phyloP scores from a whole-genome alignment of 2,329 filamentous ascomycete genomes.

The Fusarium penzigii region DNA sequence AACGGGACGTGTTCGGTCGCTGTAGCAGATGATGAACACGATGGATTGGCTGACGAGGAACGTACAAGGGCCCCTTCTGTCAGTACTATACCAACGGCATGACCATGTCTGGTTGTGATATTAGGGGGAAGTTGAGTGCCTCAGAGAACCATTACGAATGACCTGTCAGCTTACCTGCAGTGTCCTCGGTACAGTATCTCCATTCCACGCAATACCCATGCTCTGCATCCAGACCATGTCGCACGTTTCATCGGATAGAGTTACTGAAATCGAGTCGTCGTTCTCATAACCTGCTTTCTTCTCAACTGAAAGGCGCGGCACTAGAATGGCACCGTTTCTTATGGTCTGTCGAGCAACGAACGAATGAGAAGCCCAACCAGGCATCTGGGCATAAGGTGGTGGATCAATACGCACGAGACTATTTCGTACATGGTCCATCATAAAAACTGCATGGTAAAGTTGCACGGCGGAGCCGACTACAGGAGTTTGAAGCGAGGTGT shows the following conservation, averaged over 20 bases:
- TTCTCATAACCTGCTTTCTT: conserved; percentile 16
- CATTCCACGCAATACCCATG: background rate
- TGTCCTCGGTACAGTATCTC: background rate
- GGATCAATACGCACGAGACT: conserved; percentile 31
- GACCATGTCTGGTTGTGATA: too few species aligned
- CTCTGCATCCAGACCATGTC: background rate
- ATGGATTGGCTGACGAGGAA: background rate
- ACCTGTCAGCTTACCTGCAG: too few species aligned
- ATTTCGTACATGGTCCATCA: conserved; percentile 27
- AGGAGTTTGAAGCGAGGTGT: conserved; percentile 10
- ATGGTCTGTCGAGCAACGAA: conserved; percentile 15
- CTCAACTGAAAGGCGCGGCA: conserved; percentile 17
- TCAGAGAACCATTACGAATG: too few species aligned
- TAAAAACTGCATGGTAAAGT: conserved; percentile 13
- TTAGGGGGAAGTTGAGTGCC: too few species aligned
- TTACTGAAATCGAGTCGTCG: conserved; percentile 14
- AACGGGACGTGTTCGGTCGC: background rate
- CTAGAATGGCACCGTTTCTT: conserved; percentile 28
- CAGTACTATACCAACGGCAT: too few species aligned
- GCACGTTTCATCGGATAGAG: conserved; percentile 17
- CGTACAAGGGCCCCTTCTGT: too few species aligned
- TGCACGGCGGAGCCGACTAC: conserved; percentile 11
- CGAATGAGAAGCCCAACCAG: conserved; percentile 34
- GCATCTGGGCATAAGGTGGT: conserved; percentile 26
- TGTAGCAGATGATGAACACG: background rate